Evolutionary conservation across 768 basidiomycete species (phyloP).

Genomic region (Chiua virens): DNA sequence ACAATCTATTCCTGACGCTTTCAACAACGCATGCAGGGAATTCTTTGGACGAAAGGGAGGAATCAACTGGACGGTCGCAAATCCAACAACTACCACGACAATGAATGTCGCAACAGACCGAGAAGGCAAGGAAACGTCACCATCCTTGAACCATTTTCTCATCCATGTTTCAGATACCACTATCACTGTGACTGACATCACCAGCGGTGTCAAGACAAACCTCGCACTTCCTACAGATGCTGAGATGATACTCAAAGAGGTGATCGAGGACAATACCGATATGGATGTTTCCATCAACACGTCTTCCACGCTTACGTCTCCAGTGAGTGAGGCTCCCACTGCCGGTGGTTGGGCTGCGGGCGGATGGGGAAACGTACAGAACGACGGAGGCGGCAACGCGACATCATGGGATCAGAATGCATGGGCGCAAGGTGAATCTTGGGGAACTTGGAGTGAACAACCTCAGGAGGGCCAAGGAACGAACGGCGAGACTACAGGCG

Average conservation of each 20-base stretch:
- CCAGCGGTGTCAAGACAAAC: constrained; percentile 12
- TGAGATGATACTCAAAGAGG: constrained; percentile 26
- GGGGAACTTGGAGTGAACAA: constrained; percentile 3
- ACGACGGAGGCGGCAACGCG: constrained; percentile 13
- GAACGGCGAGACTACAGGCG: not conserved
- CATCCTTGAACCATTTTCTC: constrained; percentile 1
- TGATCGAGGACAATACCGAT: constrained; percentile 27
- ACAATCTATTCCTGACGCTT: constrained; percentile 40
- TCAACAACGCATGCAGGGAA: constrained; percentile 48
- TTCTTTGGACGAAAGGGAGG: constrained; percentile 51
- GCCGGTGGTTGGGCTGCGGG: not conserved
- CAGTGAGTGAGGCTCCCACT: not conserved
- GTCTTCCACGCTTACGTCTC: not conserved
- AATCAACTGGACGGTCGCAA: constrained; percentile 32
- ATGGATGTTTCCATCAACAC: constrained; percentile 15
- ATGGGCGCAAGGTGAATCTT: constrained; percentile 12
- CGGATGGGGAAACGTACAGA: constrained; percentile 3
- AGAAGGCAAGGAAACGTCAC: constrained; percentile 3
- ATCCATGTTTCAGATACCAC: constrained; percentile 10
- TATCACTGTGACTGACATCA: constrained; percentile 16
- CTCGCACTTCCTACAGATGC: constrained; percentile 24
- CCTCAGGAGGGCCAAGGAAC: constrained; percentile 9
- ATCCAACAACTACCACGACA: constrained; percentile 1
- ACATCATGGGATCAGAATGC: constrained; percentile 8
- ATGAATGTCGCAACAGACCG: not conserved